Conservation (phyloP, 2,329 filamentous ascomycete genomes). For the Colletotrichum brevisporum region DNA sequence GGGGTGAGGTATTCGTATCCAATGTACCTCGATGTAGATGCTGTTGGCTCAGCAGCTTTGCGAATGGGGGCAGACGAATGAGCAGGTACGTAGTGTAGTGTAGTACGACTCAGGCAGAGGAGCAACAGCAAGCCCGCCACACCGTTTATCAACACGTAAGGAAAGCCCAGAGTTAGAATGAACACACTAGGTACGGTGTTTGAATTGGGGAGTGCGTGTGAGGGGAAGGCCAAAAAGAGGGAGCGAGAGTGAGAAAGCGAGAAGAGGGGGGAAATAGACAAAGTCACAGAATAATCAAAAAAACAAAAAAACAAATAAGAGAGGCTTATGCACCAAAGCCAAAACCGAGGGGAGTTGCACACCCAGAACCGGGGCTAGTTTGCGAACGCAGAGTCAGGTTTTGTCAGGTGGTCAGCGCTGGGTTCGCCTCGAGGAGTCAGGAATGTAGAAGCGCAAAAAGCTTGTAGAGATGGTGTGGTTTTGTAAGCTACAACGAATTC, state of each 20-base stretch:
- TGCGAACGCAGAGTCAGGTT: conserved; percentile 41
- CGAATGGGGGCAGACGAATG: neutral
- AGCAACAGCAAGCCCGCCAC: conserved; percentile 21
- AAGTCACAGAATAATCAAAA: neutral
- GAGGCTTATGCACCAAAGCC: conserved; percentile 39
- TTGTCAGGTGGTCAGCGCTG: conserved; percentile 38
- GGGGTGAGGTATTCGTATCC: conserved; percentile 36
- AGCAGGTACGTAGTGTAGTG: neutral
- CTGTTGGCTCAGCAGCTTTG: neutral
- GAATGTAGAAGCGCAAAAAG: conserved; percentile 33
- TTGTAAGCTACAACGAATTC: conserved; percentile 13
- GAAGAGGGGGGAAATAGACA: neutral
- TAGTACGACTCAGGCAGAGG: conserved; percentile 4
- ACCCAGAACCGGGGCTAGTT: conserved; percentile 39
- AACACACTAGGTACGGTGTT: neutral
- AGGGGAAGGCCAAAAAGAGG: neutral
- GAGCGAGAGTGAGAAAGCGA: neutral
- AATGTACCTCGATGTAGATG: conserved; percentile 14
- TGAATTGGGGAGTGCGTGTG: conserved; percentile 12
- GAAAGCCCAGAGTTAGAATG: conserved; percentile 9
- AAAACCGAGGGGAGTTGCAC: conserved; percentile 29
- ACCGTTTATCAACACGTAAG: conserved; percentile 12
- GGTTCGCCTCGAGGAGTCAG: conserved; percentile 35
- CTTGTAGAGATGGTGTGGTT: conserved; percentile 25
- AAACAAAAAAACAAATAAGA: conserved; percentile 14